Evolutionary conservation across 352 stramenopile genomes (phyloP), one percentile per base, ranked within the genome.

Genomic region (Hyaloperonospora brassicae): DNA sequence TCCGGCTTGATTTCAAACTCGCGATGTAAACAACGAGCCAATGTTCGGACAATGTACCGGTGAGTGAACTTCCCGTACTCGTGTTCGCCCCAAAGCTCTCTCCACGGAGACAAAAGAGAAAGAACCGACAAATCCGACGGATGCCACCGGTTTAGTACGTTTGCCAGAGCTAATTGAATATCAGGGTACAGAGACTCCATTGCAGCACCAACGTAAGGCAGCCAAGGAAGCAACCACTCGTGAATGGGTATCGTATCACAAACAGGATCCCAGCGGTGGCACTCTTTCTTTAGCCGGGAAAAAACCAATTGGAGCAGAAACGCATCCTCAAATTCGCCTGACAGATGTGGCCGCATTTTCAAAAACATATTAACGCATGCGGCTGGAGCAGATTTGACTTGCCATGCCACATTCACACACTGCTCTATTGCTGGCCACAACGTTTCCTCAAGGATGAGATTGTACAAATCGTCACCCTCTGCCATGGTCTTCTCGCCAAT

Each of bases 41-140:
- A 59, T 62, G 89, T 92, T 13, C 71, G 74, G 3, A 86, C 51
- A 23, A 95, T 82, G 44, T 89, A 70, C 17, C 80, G 76, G 55
- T 93, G 75, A 0, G 83, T 92, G 46, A 95, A 93, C 56, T 91
- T 86, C 11, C 66, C 78, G 54, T 89, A 93, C 21, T 92, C 80
- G n/a, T 70, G 62, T 51, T 90, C 76, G 0, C 73, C 71, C 84
- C 84, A 95, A 4, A 88, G 59, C 0, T 66, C 52, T 50, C 78
- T 74, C 84, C 82, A 95, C 23, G 83, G 79, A 25, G 70, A 62
- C 9, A 95, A 68, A 2, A 88, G 64, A 13, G 65, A 42, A 50
- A 89, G 55, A 6, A 89, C 58, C 0, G 79, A 89, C 24, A 73
- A 25, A 50, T 95, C 83, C 7, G 76, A 86, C 9, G 84, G 84